Conservation (phyloP, 257 asterid genomes). For the Solanum lycopersicoides region DNA sequence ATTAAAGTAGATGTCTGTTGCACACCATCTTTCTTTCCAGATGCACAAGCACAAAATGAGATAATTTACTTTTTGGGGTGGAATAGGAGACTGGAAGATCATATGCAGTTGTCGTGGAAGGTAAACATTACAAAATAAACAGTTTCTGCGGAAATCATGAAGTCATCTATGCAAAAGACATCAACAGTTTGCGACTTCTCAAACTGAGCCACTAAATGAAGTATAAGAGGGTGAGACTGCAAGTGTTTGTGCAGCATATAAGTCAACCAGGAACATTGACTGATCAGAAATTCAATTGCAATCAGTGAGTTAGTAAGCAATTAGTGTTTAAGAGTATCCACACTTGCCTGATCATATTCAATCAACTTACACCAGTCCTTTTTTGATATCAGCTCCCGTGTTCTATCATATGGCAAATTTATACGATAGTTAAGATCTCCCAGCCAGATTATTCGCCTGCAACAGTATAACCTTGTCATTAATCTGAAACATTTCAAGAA, state of each 20-base stretch:
- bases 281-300: background rate
- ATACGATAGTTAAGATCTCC: constrained; percentile 95
- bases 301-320: background rate
- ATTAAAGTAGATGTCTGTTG: background rate
- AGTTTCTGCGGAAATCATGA: background rate
- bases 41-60: background rate
- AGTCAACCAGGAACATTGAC: background rate
- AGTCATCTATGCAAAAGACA: background rate
- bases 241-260: background rate
- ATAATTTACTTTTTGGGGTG: background rate
- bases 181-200: background rate
- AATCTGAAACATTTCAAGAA: background rate
- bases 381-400: constrained; percentile 56
- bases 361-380: constrained; percentile 63
- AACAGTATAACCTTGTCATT: background rate
- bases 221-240: background rate
- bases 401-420: constrained; percentile 61
- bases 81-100: background rate
- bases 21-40: background rate
- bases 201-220: background rate
- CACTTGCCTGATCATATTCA: constrained; percentile 67
- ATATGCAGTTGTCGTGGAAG: background rate
- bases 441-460: constrained; percentile 90
- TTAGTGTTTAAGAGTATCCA: background rate
- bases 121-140: background rate